These are phyloP conservation scores for Raffaelea ambrosiae DNA, from an alignment of 2,329 filamentous ascomycete genomes.

Conservation along the genomic window DNA sequence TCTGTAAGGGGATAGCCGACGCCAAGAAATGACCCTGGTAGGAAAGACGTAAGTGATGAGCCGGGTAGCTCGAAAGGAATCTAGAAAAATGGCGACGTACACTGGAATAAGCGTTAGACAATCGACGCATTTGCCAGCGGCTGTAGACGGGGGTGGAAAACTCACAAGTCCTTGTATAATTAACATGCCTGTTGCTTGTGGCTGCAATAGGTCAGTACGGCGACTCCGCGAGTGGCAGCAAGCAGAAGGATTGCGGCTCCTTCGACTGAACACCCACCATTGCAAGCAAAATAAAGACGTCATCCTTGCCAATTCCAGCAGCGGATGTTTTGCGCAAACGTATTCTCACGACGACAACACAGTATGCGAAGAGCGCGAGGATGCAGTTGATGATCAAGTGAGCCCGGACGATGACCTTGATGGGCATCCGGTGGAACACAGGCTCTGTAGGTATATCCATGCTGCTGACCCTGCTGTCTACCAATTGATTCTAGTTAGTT, in stretches of 20 bases:
- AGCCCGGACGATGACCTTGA: too few species aligned
- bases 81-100: too few species aligned
- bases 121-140: too few species aligned
- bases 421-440: not conserved
- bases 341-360: not conserved
- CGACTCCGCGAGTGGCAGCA: too few species aligned
- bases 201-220: too few species aligned
- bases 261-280: too few species aligned
- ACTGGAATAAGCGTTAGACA: too few species aligned
- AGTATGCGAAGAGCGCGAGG: not conserved
- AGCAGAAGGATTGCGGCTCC: too few species aligned
- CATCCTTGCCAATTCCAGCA: not conserved
- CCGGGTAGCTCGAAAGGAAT: too few species aligned
- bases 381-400: too few species aligned
- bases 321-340: not conserved
- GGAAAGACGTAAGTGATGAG: too few species aligned
- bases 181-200: not conserved
- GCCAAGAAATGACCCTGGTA: not conserved
- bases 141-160: not conserved
- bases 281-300: not conserved
- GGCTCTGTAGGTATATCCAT: not conserved
- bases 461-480: not conserved
- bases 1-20: not conserved
- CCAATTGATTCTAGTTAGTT: too few species aligned
- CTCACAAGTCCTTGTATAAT: not conserved